Evolutionary conservation across 768 basidiomycete genomes (phyloP), one percentile per base, ranked within the genome.

Genomic region (Cubamyces lactineus): DNA sequence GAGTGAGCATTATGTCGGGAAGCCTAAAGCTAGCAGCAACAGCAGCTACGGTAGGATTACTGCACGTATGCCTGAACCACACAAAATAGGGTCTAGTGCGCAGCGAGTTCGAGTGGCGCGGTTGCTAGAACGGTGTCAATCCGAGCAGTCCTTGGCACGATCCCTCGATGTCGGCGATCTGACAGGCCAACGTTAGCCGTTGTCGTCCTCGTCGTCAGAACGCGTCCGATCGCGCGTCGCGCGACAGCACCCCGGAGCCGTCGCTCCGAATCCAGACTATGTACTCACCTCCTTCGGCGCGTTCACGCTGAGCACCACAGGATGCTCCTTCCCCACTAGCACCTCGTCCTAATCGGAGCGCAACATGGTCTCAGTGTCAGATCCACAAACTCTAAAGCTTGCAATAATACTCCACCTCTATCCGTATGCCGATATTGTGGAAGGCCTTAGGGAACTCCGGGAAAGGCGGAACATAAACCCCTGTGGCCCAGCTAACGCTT

Each of bases 361-460:
- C 41, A 21, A 30, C n/a, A 39, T 6, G 11, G 13, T 24, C 38
- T 50, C 16, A 58, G 26, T 28, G n/a, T 19, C 4, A 47, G 38
- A 47, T 48, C 51, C 46, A 21, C 41, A 45, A 26, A 42, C n/a
- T 42, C 8, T 23, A 45, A 55, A 21, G 6, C 8, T 23, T 16
- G 53, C 53, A 19, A 19, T 17, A 41, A 24, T n/a, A 26, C 21
- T 19, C 30, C 6, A 45, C 57, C 48, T 96, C 96, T 68, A 99
- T 94, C 48, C 96, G 86, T 61, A 98, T 88, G 7, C 92, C 94
- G 28, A 97, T 83, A 65, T 94, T 90, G 67, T 96, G 95, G 75
- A 94, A 98, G 53, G 85, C 84, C 65, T 84, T 89, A 2, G 96
- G 97, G 73, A 92, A 98, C 47, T 84, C 78, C 2, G 86, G 70